These are phyloP conservation scores for Grosmannia serpens DNA, from an alignment of 2,329 filamentous ascomycete genomes.

Conservation along the genomic window DNA sequence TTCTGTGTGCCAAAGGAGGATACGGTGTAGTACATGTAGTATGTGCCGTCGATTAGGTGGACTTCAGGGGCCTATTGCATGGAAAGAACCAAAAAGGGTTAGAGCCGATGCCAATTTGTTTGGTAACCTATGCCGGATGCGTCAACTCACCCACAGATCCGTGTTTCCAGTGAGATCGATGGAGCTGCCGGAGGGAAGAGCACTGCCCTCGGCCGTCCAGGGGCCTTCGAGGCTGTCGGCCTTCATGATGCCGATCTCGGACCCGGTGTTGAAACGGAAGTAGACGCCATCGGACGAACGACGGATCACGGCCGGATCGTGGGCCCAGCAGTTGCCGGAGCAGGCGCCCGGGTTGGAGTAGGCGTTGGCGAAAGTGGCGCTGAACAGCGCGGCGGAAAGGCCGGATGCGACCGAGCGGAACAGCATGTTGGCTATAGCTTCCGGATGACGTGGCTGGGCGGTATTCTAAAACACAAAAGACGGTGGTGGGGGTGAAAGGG, in stretches of 20 bases:
- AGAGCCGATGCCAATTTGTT: background rate
- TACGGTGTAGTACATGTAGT: constrained; percentile 56
- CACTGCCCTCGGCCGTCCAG: constrained; percentile 28
- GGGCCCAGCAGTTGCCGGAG: constrained; percentile 8
- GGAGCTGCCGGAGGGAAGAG: constrained; percentile 23
- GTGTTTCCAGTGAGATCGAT: constrained; percentile 25
- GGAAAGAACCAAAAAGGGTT: background rate
- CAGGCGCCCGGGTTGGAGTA: background rate
- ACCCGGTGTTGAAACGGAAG: constrained; percentile 32
- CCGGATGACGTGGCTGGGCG: background rate
- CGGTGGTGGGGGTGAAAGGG: background rate
- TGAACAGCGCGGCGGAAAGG: background rate
- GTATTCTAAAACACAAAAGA: background rate
- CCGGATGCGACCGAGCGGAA: background rate
- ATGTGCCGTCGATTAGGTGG: constrained; percentile 40
- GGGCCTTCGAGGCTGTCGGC: constrained; percentile 25
- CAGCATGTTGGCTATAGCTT: background rate
- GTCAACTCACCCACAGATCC: constrained; percentile 25
- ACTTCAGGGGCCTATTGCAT: constrained; percentile 50
- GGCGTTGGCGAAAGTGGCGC: background rate
- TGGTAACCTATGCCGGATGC: background rate
- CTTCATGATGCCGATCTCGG: constrained; percentile 27
- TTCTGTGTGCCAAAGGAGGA: constrained; percentile 47
- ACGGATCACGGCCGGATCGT: constrained; percentile 27
- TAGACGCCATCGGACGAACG: constrained; percentile 27